Evolutionary conservation across 176 grass and related monocot genomes (phyloP), one percentile per base, ranked within the genome.

Genomic region (Tillandsia leiboldiana): DNA sequence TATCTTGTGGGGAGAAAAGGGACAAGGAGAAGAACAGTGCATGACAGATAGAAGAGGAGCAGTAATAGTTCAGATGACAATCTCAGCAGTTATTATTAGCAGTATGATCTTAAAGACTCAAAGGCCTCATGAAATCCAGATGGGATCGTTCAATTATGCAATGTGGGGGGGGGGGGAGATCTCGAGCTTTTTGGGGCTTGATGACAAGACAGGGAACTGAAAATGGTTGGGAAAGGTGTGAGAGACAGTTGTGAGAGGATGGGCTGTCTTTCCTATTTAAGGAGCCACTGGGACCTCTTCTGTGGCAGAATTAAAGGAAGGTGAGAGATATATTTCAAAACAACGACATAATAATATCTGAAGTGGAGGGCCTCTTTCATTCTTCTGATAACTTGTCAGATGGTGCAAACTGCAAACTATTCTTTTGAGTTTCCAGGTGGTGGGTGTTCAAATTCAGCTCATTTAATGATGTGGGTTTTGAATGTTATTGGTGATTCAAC

Each of bases 241-340:
- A 75, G 70, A 75, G 72, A 75, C 82, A 79, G 75, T 82, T 82
- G 64, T 78, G 76, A 71, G 68, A 71, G 68, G 79, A 82, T 85
- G 79, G 72, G 54, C 56, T 76, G 68, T 70, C 82, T 79, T 82
- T 85, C 78, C 82, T 76, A 85, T 85, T 79, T 89, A 89, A 85
- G 79, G 67, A 66, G 79, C 71, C 82, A 73, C 17, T 49, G 65
- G 14, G 65, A n/a, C 65, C 18, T 33, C 28, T 13, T 10, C 15
- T 61, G 65, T 33, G 49, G 65, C 9, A n/a, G 65, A 17, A 48
- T 49, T 48, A 49, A 67, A 49, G 65, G 14, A 67, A 42, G 33
- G 6, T 7, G 33, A 42, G 33, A 42, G n/a, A n/a, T n/a, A n/a
- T 42, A 42, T 7, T 7, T 42, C 33, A 42, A 42, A 42, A 42